A percentile compares a stretch with the other conserved stretches of the same genome.
Evolutionary conservation across 345 rosid genomes (phyloP).

Genomic region (Rhodomyrtus tomentosa): DNA sequence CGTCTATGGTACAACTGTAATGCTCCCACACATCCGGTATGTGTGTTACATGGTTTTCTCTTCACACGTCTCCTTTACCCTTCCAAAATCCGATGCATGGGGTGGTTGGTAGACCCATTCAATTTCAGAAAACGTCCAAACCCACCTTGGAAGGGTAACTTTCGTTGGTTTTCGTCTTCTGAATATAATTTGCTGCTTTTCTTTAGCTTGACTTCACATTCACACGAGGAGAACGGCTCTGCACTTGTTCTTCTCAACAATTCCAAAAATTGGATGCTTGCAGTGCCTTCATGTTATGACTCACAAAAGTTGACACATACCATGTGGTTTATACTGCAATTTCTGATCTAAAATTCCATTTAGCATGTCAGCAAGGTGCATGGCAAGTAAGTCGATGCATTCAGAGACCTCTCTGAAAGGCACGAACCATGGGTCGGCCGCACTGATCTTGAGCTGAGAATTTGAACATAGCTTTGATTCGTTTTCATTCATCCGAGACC

Average conservation of each 20-base stretch:
- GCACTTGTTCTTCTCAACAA: background rate
- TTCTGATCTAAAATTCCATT: background rate
- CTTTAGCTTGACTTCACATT: background rate
- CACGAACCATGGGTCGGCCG: slow-evolving; percentile 15
- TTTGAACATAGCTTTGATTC: background rate
- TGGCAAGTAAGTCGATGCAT: slow-evolving; percentile 14
- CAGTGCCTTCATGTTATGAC: too few species aligned
- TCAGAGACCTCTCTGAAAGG: slow-evolving; percentile 23
- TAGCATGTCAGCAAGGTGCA: slow-evolving; percentile 29
- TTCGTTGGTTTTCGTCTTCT: background rate
- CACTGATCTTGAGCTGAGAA: slow-evolving; percentile 16
- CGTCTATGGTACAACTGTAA: background rate
- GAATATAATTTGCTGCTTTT: background rate
- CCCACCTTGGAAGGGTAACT: slow-evolving; percentile 76
- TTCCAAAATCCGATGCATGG: slow-evolving; percentile 60
- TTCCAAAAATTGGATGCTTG: too few species aligned
- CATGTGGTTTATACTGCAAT: background rate
- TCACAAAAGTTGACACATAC: too few species aligned
- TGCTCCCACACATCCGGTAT: background rate
- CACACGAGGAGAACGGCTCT: too few species aligned
- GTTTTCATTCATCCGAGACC: background rate
- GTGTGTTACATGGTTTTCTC: background rate
- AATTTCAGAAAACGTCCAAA: slow-evolving; percentile 49
- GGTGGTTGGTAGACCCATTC: slow-evolving; percentile 91
- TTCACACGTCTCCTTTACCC: slow-evolving; percentile 62